Evolutionary conservation across 2,329 filamentous ascomycete genomes (phyloP), one percentile per base, ranked within the genome.

Genomic region (Penicillium sp.): DNA sequence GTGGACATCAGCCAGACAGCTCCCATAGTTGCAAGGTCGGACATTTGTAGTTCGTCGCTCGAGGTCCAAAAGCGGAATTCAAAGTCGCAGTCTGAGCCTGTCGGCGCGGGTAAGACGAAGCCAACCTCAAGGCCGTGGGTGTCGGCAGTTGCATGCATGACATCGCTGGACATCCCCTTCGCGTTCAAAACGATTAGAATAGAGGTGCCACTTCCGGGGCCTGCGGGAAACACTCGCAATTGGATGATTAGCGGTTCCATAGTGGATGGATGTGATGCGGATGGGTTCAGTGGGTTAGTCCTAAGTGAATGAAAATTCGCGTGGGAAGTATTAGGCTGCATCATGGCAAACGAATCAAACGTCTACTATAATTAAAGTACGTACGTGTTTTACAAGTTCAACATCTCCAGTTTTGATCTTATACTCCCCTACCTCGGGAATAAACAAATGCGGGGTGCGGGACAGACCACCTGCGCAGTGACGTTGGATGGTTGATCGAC

Each of bases 401-500:
- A 8, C n/a, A 38, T 3, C 23, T 23, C 23, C 23, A 3, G 23
- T 3, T 23, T 5, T 23, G 23, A 23, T 19, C 4, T 38, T 11
- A 19, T 7, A 16, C 19, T 26, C 19, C 23, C 23, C 5, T 3
- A 11, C n/a, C n/a, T n/a, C n/a, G n/a, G n/a, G 39, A 18, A 38
- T 18, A 44, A 29, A 29, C 13, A 38, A 39, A 23, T 44, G 27
- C 51, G 29, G 51, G 38, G 36, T 23, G 35, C 35, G 27, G 47
- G 35, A 38, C 10, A 39, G 51, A 57, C 59, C 59, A 58, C 45
- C 51, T 30, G 18, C 35, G 52, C 50, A 48, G 56, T 55, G 58
- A 57, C 58, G 52, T 57, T 53, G 41, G 35, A 6, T 8, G 51
- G 42, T 59, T 56, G 53, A 61, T 52, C 47, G 47, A 34, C 47